A percentile compares a stretch with the other conserved stretches of the same genome.
phyloP scores from a whole-genome alignment of 73 alveolate species.

The Strombidium stylifer region DNA sequence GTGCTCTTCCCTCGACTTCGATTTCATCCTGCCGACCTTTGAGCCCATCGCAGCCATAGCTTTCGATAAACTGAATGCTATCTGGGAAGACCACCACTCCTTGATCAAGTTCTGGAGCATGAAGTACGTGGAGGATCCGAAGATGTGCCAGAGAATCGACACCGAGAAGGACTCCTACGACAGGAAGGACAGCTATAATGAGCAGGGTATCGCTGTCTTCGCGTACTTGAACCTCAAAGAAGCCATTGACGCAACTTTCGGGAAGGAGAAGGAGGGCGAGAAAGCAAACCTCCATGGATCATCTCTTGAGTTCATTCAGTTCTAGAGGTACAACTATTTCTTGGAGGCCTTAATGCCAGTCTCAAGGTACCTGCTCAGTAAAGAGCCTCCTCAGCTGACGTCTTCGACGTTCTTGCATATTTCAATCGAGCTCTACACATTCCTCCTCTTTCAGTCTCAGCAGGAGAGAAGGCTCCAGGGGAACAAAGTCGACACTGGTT shows the following conservation, averaged over 20 bases:
- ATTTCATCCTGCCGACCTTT: neutral
- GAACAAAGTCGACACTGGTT: too few relatives aligned
- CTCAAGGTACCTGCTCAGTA: too few relatives aligned
- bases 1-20: neutral
- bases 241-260: neutral
- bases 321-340: too few relatives aligned
- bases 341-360: too few relatives aligned
- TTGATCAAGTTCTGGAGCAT: constrained; percentile 22
- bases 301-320: neutral
- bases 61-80: neutral
- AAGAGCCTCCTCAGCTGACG: too few relatives aligned
- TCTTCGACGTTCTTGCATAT: too few relatives aligned
- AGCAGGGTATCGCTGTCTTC: constrained; percentile 6
- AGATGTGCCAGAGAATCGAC: constrained; percentile 19
- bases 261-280: neutral
- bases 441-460: too few relatives aligned
- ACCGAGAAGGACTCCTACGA: constrained; percentile 31
- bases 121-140: constrained; percentile 7
- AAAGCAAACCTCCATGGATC: neutral
- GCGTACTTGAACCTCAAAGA: neutral
- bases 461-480: too few relatives aligned
- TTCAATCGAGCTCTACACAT: too few relatives aligned
- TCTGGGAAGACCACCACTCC: neutral
- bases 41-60: neutral
- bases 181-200: constrained; percentile 30